Evolutionary conservation across 2,329 filamentous ascomycete genomes (phyloP).

Genomic region (Trichoderma sp.): DNA sequence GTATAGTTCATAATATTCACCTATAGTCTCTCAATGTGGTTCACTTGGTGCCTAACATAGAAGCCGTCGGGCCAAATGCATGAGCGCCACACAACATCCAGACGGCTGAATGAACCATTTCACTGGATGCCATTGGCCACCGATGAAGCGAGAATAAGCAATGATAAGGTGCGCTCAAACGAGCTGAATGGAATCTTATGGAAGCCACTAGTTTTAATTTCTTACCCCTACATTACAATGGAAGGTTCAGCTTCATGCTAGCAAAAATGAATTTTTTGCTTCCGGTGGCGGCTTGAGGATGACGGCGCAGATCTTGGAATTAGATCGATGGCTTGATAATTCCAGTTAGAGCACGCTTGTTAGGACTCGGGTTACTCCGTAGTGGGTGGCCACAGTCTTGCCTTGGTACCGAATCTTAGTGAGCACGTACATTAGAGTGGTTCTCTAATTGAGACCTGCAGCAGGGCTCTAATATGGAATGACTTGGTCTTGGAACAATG

Average conservation of each 20-base stretch:
- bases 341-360: neutral
- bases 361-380: constrained; percentile 4
- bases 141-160: neutral
- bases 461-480: neutral
- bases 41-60: neutral
- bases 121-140: neutral
- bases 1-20: neutral
- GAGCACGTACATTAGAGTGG: neutral
- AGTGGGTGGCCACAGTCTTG: neutral
- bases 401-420: neutral
- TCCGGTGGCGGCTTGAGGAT: neutral
- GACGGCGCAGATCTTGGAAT: neutral
- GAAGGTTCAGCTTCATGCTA: neutral
- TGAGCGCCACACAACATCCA: neutral
- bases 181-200: neutral
- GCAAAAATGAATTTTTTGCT: neutral
- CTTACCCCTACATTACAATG: neutral
- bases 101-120: neutral
- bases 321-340: neutral
- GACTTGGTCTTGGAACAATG: neutral
- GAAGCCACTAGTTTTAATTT: neutral
- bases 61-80: neutral
- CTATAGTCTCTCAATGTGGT: neutral
- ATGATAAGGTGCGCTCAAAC: neutral
- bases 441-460: neutral